Percentiles rank a stretch among this genome's conserved stretches.
These are phyloP conservation scores for Teratosphaeria viscida DNA, from an alignment of 2,329 filamentous ascomycete genomes.

Conservation along the genomic window DNA sequence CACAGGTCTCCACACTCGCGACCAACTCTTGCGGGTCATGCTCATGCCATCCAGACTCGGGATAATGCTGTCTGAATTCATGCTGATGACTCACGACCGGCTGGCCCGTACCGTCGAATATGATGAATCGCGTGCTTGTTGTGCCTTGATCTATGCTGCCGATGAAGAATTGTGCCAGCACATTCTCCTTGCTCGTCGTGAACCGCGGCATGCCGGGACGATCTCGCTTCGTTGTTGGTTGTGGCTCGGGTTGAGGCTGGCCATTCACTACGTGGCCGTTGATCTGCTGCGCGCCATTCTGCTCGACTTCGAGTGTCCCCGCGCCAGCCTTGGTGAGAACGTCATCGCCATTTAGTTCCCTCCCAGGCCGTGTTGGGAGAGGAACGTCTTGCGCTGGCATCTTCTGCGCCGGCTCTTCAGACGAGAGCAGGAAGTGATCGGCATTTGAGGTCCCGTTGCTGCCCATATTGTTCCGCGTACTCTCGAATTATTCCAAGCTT, in stretches of 20 bases:
- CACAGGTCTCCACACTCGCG: conserved; percentile 61
- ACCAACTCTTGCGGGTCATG: conserved; percentile 70
- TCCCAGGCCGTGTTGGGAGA: neutral
- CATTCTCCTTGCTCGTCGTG: conserved; percentile 25
- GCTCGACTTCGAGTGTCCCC: neutral
- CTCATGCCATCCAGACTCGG: conserved; percentile 83
- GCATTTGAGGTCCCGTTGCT: neutral
- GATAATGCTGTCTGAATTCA: conserved; percentile 76
- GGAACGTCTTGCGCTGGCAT: neutral
- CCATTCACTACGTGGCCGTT: neutral
- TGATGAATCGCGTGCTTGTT: conserved; percentile 79
- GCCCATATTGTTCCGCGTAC: neutral
- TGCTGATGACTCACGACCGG: conserved; percentile 76
- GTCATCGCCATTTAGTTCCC: neutral
- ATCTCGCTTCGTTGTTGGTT: neutral
- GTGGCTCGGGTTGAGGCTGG: neutral
- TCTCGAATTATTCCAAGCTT: neutral
- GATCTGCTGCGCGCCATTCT: neutral
- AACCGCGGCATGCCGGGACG: conserved; percentile 18
- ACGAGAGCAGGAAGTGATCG: neutral
- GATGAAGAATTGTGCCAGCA: conserved; percentile 52
- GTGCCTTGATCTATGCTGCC: conserved; percentile 88
- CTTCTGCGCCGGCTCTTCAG: neutral
- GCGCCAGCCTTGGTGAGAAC: neutral
- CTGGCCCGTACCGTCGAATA: conserved; percentile 71